Base-by-base conservation (phyloP, 2,329 filamentous ascomycete species). In the Xylariaceae sp. region DNA sequence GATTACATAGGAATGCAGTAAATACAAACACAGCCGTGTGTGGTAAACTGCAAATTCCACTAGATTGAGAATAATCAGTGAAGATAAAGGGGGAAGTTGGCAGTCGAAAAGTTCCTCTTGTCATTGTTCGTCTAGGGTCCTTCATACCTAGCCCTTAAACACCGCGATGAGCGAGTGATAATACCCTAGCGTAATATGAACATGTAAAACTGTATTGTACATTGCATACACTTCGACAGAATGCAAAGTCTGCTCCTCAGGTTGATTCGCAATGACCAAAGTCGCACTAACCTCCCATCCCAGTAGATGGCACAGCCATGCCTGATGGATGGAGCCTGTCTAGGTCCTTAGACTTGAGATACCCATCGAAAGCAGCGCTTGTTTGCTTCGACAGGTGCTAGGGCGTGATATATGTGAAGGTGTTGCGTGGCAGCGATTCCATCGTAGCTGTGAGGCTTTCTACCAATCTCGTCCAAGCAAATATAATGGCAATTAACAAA, bases 401-500 rank as follows among this genome's bases (percentile, higher is more conserved):
- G 6, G 7, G 14, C 7, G 14, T 7, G 7, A 7, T 37, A 37
- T 37, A 37, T 4, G 14, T 37, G 5, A 16, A 37, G 3, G 14
- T 37, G 14, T 37, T 16, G 6, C 14, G 12, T 37, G 5, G 32
- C 32, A 10, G 32, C 12, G 32, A 20, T 42, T 32, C 23, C 37
- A 46, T 40, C 2, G 37, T 20, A 40, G 48, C 45, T 37, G 41
- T 40, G 50, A 54, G 52, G 19, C 54, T 42, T 43, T 32, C 48
- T 21, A 21, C 52, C 42, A 49, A 45, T 45, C 32, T 55, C 46
- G 40, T 50, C 48, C 40, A 50, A 52, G 47, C 46, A 37, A 49
- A 54, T 23, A 43, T 49, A 46, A 46, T 42, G 20, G 29, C 21
- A 47, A 23, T 50, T 53, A 50, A 29, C 50, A 60, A 56, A 58